phyloP scores from a whole-genome alignment of 176 grass and related monocot species.

The Oryza nivara region DNA sequence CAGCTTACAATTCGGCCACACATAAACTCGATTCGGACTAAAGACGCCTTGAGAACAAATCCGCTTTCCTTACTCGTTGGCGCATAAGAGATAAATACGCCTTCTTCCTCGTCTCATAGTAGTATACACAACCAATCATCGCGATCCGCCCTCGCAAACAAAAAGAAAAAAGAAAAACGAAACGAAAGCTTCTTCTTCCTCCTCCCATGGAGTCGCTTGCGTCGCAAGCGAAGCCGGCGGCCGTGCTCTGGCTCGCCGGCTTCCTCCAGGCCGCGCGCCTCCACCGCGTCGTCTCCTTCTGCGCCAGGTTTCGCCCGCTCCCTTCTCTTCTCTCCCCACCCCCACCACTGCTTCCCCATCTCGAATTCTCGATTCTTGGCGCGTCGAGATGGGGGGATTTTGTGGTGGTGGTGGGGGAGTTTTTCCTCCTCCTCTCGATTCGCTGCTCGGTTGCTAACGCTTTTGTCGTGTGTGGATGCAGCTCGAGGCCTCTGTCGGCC shows the following conservation, averaged over 20 bases:
- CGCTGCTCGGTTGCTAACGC: not conserved
- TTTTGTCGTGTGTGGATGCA: slow-evolving; percentile 34
- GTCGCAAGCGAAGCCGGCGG: slow-evolving; percentile 57
- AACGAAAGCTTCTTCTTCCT: slow-evolving; percentile 15
- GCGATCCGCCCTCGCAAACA: not conserved
- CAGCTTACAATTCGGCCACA: no score
- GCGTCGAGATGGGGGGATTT: not conserved
- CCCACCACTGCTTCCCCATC: not conserved
- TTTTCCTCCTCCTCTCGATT: not conserved
- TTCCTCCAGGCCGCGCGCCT: slow-evolving; percentile 87
- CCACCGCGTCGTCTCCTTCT: slow-evolving; percentile 70
- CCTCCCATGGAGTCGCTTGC: slow-evolving; percentile 60
- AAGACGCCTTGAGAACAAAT: not conserved
- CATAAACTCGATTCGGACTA: no score
- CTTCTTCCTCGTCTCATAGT: no score
- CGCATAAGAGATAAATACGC: no score
- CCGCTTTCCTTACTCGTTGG: not conserved
- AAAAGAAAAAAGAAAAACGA: not conserved
- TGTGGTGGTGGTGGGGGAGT: not conserved
- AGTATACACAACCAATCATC: not conserved
- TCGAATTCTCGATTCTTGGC: no score
- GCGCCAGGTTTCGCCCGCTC: slow-evolving; percentile 50
- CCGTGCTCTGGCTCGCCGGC: slow-evolving; percentile 78
- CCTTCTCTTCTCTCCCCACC: no score
- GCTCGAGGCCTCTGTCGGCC: slow-evolving; percentile 64